Evolutionary conservation across 352 stramenopile species (phyloP), one percentile per base, ranked within the genome.

Genomic region (Ochromonadaceae sp.): DNA sequence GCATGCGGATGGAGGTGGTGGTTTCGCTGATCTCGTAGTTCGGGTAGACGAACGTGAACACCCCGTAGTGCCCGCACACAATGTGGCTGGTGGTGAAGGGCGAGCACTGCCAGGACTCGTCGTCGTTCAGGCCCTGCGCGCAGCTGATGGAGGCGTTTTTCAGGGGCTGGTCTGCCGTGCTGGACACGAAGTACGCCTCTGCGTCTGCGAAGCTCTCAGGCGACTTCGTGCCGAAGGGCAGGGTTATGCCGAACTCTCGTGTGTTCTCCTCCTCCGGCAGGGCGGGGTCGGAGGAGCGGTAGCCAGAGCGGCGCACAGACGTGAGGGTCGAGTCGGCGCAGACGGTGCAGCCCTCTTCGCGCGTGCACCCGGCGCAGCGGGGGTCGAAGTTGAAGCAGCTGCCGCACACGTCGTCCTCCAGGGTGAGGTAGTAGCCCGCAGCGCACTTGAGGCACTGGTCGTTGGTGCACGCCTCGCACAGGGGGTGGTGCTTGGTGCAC

Each of bases 191-290:
- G 72, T 80, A 94, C 2, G 76, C 50, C 62, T 96, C 89, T 14
- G 84, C 85, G 60, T 95, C 87, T 70, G 93, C 88, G 75, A 96
- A 96, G 38, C 84, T 77, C 35, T 83, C 75, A 10, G 79, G 75
- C 46, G 87, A 75, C 61, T 91, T 81, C 35, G 82, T 92, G 14
- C 85, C 86, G 71, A 93, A 97, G 34, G 85, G 81, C 41, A 94
- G 83, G 14, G 69, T 77, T 55, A 86, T 81, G 31, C 82, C 90
- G 40, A 96, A 84, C 59, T 95, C 86, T 34, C 89, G 82, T 12
- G 53, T 68, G 12, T 81, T 50, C 59, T 97, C 90, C 66, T 97
- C 90, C 15, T 78, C 70, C 0, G 88, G 90, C 34, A 96, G 65
- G 7, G 73, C 66, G 12, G 72, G 72, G 59, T 84, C 80, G 59